Base-by-base conservation (phyloP, 805 yeast species). In the Yueomyces sp. region DNA sequence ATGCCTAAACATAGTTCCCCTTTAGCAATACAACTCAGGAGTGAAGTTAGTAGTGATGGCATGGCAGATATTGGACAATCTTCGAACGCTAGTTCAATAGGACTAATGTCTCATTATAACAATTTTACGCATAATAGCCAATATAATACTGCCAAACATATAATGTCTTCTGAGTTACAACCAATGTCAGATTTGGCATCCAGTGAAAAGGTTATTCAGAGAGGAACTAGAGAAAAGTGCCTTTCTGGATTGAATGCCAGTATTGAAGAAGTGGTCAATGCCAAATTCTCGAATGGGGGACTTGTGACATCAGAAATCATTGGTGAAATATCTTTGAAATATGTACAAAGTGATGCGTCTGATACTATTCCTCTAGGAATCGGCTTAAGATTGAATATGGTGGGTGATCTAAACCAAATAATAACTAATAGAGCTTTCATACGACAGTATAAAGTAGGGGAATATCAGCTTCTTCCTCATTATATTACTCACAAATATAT, bases 311-410 rank as follows among this genome's bases (percentile, higher is more conserved):
- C 85, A 5, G 78, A 80, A 55, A 70, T 80, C 9, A 72, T 81
- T 44, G 96, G 97, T 42, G 96, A 90, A 64, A 69, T 88, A 51
- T 95, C 95, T 0, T 74, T 87, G 59, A 81, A 81, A 52, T 85
- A 78, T 57, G 70, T 72, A 27, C 52, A 55, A 42, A 49, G 56
- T 31, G 43, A 45, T 11, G 43, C 42, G 42, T 53, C 57, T 44
- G 37, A 50, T n/a, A 53, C 56, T 26, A 42, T 68, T 19, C 77
- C 76, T 41, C 53, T 60, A 5, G 70, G 66, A 44, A 66, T 74
- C 32, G 68, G 67, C 41, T 44, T 76, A 47, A 63, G 60, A 42
- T 59, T 74, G 5, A 63, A 67, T 6, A 64, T 65, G 27, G 63
- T 70, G 38, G 70, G 70, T 7, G 57, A 64, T 9, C 49, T 67